phyloP scores from a whole-genome alignment of 768 basidiomycete species.

The Hericium coralloides region DNA sequence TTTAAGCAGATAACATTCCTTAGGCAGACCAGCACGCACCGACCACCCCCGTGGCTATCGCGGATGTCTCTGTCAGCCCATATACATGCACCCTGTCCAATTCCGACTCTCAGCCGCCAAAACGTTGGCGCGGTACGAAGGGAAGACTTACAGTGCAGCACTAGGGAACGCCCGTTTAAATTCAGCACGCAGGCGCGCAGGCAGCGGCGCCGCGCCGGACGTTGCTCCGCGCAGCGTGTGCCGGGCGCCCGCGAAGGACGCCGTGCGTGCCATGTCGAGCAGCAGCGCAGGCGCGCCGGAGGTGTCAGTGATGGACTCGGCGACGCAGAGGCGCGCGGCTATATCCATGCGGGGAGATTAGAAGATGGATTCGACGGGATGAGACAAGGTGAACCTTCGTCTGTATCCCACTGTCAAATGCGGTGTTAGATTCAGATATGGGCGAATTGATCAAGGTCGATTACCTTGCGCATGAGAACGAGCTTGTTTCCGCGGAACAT shows the following conservation, averaged over 20 bases:
- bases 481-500: background rate
- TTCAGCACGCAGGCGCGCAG: background rate
- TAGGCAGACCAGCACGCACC: constrained; percentile 36
- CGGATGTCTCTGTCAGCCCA: constrained; percentile 79
- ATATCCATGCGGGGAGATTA: background rate
- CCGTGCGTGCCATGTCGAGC: background rate
- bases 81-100: constrained; percentile 36
- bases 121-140: background rate
- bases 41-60: constrained; percentile 52
- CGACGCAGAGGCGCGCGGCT: background rate
- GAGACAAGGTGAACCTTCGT: background rate
- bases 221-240: background rate
- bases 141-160: background rate
- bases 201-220: background rate
- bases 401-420: background rate
- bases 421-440: background rate
- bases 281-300: background rate
- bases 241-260: background rate
- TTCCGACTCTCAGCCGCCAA: background rate
- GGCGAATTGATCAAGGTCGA: background rate
- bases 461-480: background rate
- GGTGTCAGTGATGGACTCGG: background rate
- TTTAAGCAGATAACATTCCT: background rate
- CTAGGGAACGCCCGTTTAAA: background rate
- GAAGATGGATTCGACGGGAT: background rate